Evolutionary conservation across 352 stramenopile species (phyloP).

Genomic region (Globisporangium nunn): DNA sequence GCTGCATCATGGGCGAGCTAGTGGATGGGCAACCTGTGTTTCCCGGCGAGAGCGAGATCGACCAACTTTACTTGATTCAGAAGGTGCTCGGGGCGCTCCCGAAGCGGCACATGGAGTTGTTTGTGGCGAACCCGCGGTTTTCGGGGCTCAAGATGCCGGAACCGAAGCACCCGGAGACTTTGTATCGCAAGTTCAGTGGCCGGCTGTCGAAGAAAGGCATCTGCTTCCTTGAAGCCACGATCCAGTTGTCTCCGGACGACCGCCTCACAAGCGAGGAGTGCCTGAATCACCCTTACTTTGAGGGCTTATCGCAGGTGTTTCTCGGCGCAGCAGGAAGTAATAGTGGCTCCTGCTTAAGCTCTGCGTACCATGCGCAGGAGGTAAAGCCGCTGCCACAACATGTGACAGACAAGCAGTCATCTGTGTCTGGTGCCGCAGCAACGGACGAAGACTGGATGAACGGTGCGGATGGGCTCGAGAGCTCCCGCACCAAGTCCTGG

Average conservation of each 20-base stretch:
- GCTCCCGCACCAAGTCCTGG: slow-evolving; percentile 29
- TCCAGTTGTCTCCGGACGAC: slow-evolving; percentile 74
- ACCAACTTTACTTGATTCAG: slow-evolving; percentile 99
- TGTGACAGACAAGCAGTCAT: slow-evolving; percentile 22
- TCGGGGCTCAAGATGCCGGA: slow-evolving; percentile 90
- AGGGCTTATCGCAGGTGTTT: slow-evolving; percentile 38
- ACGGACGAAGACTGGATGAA: slow-evolving; percentile 14
- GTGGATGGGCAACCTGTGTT: slow-evolving; percentile 97
- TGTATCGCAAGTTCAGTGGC: slow-evolving; percentile 88
- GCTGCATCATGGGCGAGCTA: slow-evolving; percentile 98
- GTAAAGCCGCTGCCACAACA: slow-evolving; percentile 24
- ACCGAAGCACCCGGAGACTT: slow-evolving; percentile 87
- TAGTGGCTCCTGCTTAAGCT: slow-evolving; percentile 4
- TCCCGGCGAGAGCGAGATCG: slow-evolving; percentile 97
- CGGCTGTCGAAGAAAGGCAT: slow-evolving; percentile 82
- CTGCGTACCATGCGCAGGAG: slow-evolving; percentile 14
- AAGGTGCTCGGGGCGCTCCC: slow-evolving; percentile 96
- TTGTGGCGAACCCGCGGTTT: slow-evolving; percentile 89
- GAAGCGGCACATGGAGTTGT: slow-evolving; percentile 89
- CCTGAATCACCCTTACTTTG: slow-evolving; percentile 86
- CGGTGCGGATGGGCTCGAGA: slow-evolving; percentile 22
- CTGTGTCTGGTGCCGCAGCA: slow-evolving; percentile 1
- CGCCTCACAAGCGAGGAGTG: slow-evolving; percentile 70
- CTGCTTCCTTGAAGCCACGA: slow-evolving; percentile 69
- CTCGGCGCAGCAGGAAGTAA: not conserved